A percentile compares a stretch with the other conserved stretches of the same genome.
These are phyloP conservation scores for Lasiosphaeriaceae sp. DNA, from an alignment of 495 filamentous ascomycete species.

Conservation along the genomic window DNA sequence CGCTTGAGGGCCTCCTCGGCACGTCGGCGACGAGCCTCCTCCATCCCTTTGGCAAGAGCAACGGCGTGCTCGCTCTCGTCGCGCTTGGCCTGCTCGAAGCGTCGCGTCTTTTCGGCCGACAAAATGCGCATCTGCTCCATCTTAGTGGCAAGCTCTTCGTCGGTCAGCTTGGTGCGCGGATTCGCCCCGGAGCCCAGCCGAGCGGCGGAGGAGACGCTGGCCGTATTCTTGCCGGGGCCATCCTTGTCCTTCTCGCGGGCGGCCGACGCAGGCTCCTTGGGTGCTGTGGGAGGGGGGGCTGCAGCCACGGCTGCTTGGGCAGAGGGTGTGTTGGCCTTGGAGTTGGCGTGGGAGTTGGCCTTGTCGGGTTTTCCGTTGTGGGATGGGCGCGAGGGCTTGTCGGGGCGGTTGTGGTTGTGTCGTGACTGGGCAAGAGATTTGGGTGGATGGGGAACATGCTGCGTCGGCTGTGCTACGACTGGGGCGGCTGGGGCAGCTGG, in stretches of 20 bases:
- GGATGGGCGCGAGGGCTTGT: slow-evolving; percentile 20
- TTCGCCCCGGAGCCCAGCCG: slow-evolving; percentile 44
- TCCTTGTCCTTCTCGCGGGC: background rate
- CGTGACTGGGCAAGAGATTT: slow-evolving; percentile 39
- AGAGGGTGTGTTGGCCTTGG: slow-evolving; percentile 7
- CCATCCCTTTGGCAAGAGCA: slow-evolving; percentile 48
- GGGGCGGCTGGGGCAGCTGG: background rate
- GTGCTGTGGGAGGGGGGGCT: slow-evolving; percentile 3
- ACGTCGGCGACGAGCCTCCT: slow-evolving; percentile 43
- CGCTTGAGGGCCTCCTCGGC: slow-evolving; percentile 39
- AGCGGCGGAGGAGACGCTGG: slow-evolving; percentile 23
- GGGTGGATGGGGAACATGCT: background rate
- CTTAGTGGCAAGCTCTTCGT: slow-evolving; percentile 47
- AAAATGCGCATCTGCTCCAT: slow-evolving; percentile 49
- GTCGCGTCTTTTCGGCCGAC: slow-evolving; percentile 42
- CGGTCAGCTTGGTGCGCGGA: slow-evolving; percentile 50
- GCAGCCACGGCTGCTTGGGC: background rate
- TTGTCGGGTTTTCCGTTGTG: slow-evolving; percentile 4
- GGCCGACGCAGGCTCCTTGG: background rate
- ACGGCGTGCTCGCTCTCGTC: slow-evolving; percentile 49
- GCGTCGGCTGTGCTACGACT: background rate
- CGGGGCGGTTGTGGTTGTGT: slow-evolving; percentile 26
- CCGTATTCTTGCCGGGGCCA: slow-evolving; percentile 24
- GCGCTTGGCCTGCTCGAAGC: slow-evolving; percentile 47
- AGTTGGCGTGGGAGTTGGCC: background rate